These are phyloP conservation scores for Daphne laureola DNA, from an alignment of 441 rosid genomes.

Conservation along the genomic window DNA sequence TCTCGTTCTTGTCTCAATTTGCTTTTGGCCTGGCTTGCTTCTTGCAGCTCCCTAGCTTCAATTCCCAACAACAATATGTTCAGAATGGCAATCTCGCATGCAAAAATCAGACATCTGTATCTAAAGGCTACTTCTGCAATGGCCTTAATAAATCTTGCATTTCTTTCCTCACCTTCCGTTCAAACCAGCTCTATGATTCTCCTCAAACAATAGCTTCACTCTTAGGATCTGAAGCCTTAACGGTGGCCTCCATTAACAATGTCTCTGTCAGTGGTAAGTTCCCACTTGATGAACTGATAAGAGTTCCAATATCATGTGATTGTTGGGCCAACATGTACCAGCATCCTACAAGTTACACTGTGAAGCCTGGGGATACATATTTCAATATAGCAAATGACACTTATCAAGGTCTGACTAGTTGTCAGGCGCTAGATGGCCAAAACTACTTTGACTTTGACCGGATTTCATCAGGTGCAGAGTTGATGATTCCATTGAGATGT, in stretches of 20 bases:
- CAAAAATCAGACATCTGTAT: not conserved
- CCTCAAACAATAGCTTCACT: conserved; percentile 10
- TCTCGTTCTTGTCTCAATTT: too few relatives aligned
- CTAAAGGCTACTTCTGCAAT: conserved; percentile 15
- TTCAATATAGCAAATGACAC: conserved; percentile 14
- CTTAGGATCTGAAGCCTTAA: conserved; percentile 9
- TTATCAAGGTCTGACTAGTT: conserved; percentile 30
- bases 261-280: not conserved
- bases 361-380: conserved; percentile 3
- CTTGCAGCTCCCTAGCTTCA: too few relatives aligned
- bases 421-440: conserved; percentile 20
- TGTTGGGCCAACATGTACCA: conserved; percentile 17
- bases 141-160: conserved; percentile 10
- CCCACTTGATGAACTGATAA: conserved; percentile 1
- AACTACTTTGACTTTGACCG: not conserved
- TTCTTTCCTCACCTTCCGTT: conserved; percentile 13
- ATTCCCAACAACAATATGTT: conserved; percentile 17
- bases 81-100: not conserved
- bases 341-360: conserved; percentile 14
- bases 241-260: conserved; percentile 6
- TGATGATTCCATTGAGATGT: conserved; percentile 23
- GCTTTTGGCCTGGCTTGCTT: too few relatives aligned
- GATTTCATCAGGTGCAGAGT: conserved; percentile 3
- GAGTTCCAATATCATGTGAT: conserved; percentile 20
- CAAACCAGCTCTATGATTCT: conserved; percentile 7